Evolutionary conservation across 2,329 filamentous ascomycete genomes (phyloP), one percentile per base, ranked within the genome.

Genomic region (Juglanconis oblonga): DNA sequence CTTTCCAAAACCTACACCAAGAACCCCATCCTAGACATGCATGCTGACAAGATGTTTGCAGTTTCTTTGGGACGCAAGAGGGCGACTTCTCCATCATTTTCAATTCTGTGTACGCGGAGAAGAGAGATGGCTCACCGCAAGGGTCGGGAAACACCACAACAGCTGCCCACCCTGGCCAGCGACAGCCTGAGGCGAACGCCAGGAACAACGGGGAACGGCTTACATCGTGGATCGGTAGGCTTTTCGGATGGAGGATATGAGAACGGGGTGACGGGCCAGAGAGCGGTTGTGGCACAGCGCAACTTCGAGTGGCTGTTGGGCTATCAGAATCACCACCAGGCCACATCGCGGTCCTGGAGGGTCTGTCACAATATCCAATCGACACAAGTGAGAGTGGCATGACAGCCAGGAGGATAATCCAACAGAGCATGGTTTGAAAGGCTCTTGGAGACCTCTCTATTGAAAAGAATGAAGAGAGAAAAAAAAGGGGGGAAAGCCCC

Each of bases 11-110:
- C 17, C 17, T 24, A 24, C 17, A 24, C 17, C 17, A 24, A 24
- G 17, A 24, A 2, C 17, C 13, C 11, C n/a, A 60, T 42, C 48
- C 60, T 29, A 52, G 53, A 54, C 52, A 31, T 3, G 5, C 7
- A 52, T 58, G 44, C 68, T 74, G 55, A 74, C 59, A 40, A 50
- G 4, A 48, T 36, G 14, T 14, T n/a, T 14, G 35, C 65, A 91
- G 90, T 72, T 92, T 91, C 77, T 93, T 93, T 66, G 90, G 87
- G 8, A 74, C 81, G 0, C 90, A 93, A 72, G 78, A 90, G 63
- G 90, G 90, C 3, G 77, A 85, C 3, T 92, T 92, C 65, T 78
- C 76, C 3, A 70, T 90, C 4, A 75, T 78, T 1, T 72, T 90
- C 60, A 72, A 72, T 35, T 84, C 82, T 1, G 82, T 89, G 59